A percentile compares a stretch with the other conserved stretches of the same genome.
Conservation (phyloP, 2,329 filamentous ascomycete species). For the Aspergillus ochraceus region DNA sequence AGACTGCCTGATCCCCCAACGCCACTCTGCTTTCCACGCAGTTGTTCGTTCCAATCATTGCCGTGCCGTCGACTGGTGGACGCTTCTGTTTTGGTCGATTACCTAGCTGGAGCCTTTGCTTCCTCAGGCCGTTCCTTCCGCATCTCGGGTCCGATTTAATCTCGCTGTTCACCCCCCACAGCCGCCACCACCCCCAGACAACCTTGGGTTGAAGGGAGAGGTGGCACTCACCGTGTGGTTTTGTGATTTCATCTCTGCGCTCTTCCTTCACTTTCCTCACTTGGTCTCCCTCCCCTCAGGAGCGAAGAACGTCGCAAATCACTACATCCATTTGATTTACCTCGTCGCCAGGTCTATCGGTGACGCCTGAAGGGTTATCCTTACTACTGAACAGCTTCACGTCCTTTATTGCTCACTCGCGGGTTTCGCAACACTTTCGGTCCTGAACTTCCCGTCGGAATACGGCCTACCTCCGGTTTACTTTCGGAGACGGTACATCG, state of each 20-base stretch:
- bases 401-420: background rate
- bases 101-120: constrained; percentile 15
- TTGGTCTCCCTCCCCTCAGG: background rate
- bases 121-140: constrained; percentile 16
- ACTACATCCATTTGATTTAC: background rate
- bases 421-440: background rate
- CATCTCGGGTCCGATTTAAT: constrained; percentile 19
- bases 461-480: background rate
- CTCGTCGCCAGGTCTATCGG: background rate
- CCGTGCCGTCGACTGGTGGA: constrained; percentile 4
- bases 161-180: constrained; percentile 13
- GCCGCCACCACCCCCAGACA: constrained; percentile 22
- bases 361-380: background rate
- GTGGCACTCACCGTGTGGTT: constrained; percentile 14
- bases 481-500: background rate
- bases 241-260: constrained; percentile 5
- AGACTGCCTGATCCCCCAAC: constrained; percentile 17
- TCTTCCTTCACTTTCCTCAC: background rate
- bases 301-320: background rate
- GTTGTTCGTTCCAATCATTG: constrained; percentile 10
- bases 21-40: constrained; percentile 13
- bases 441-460: background rate
- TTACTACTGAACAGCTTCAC: background rate
- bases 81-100: constrained; percentile 3
- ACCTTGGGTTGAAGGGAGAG: constrained; percentile 15